Conservation (phyloP, 345 rosid genomes). For the Aquilaria sinensis region DNA sequence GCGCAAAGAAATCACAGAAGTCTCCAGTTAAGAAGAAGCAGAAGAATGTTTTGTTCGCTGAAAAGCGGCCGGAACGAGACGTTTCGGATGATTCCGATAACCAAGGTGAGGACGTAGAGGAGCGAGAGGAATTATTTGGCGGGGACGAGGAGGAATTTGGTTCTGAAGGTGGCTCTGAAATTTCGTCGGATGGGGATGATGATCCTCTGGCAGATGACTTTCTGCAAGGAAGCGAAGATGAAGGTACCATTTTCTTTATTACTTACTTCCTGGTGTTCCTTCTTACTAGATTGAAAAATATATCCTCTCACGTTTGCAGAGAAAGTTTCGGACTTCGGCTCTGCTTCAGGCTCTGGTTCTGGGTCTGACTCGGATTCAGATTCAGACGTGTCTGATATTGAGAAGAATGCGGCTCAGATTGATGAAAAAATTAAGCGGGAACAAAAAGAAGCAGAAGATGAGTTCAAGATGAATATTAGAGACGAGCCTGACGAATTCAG, state of each 20-base stretch:
- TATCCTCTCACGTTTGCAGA: slow-evolving; percentile 24
- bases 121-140: slow-evolving; percentile 16
- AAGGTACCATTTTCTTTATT: slow-evolving; percentile 25
- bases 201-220: slow-evolving; percentile 58
- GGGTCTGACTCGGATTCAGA: slow-evolving; percentile 36
- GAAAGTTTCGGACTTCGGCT: slow-evolving; percentile 19
- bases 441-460: slow-evolving; percentile 52
- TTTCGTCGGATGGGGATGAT: slow-evolving; percentile 51
- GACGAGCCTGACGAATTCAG: slow-evolving; percentile 74
- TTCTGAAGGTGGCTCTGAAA: slow-evolving; percentile 42
- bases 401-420: slow-evolving; percentile 39
- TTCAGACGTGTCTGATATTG: slow-evolving; percentile 55
- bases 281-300: not conserved
- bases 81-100: slow-evolving; percentile 38
- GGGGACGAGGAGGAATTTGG: slow-evolving; percentile 37
- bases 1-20: slow-evolving; percentile 24
- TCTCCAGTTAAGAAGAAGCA: slow-evolving; percentile 47
- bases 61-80: slow-evolving; percentile 28
- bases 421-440: slow-evolving; percentile 37
- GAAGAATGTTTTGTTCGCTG: slow-evolving; percentile 32
- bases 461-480: slow-evolving; percentile 40
- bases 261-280: not conserved
- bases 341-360: slow-evolving; percentile 26
- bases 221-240: slow-evolving; percentile 42
- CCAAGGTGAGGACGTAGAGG: slow-evolving; percentile 30